Conservation (phyloP, 202 grass and related monocot species). For the Saccharum hybrid region DNA sequence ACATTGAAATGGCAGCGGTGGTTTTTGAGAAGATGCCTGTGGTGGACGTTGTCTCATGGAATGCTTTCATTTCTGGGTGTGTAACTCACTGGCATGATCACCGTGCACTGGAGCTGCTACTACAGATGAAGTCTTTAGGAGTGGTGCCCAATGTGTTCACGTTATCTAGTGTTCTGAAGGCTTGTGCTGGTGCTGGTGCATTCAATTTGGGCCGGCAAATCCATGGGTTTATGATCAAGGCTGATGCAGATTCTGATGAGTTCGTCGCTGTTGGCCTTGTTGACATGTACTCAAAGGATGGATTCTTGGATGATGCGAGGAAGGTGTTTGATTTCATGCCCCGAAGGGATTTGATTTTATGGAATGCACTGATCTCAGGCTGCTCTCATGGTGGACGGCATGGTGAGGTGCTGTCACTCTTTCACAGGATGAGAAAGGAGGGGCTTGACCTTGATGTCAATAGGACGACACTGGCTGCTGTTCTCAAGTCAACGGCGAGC, state of each 20-base stretch:
- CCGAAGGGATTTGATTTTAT: slow-evolving; percentile 59
- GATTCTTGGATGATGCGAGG: slow-evolving; percentile 53
- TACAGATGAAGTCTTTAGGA: slow-evolving; percentile 67
- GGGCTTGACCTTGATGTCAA: slow-evolving; percentile 53
- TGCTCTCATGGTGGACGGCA: slow-evolving; percentile 63
- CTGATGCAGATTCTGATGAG: slow-evolving; percentile 56
- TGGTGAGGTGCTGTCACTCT: slow-evolving; percentile 56
- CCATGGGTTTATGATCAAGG: slow-evolving; percentile 83
- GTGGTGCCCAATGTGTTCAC: slow-evolving; percentile 74
- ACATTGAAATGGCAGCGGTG: slow-evolving; percentile 47
- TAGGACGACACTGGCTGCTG: slow-evolving; percentile 72
- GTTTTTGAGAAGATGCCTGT: slow-evolving; percentile 61
- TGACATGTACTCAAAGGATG: slow-evolving; percentile 72
- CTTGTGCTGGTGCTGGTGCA: slow-evolving; percentile 62
- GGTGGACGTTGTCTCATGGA: slow-evolving; percentile 86
- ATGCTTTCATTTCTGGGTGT: slow-evolving; percentile 77
- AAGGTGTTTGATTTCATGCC: slow-evolving; percentile 68
- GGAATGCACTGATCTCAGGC: slow-evolving; percentile 86
- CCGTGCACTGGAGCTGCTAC: slow-evolving; percentile 64
- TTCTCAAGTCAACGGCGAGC: slow-evolving; percentile 79
- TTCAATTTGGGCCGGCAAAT: slow-evolving; percentile 81
- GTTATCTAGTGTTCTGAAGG: slow-evolving; percentile 78
- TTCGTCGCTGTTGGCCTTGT: slow-evolving; percentile 75
- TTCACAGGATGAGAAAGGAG: slow-evolving; percentile 74
- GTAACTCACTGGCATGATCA: slow-evolving; percentile 74